A percentile compares a stretch with the other conserved stretches of the same genome.
phyloP scores from a whole-genome alignment of 352 stramenopile genomes.

The Phytophthora macrochlamydospora region DNA sequence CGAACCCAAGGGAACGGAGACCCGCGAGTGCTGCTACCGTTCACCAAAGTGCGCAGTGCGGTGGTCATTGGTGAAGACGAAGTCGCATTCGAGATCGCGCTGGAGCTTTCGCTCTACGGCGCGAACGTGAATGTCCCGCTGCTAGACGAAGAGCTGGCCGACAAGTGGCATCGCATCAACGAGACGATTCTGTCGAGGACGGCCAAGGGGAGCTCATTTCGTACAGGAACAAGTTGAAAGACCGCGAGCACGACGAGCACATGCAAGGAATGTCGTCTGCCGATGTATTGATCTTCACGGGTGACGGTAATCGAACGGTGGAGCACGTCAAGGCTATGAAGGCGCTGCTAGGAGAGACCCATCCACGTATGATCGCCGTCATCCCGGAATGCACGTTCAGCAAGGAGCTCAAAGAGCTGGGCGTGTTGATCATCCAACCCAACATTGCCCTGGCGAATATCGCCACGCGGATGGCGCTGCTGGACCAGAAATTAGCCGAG shows the following conservation, averaged over 20 bases:
- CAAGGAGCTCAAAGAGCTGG: conserved; percentile 47
- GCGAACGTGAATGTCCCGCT: conserved; percentile 65
- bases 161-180: conserved; percentile 68
- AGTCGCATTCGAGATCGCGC: conserved; percentile 62
- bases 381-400: conserved; percentile 43
- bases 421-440: conserved; percentile 67
- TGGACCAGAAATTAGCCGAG: conserved; percentile 47
- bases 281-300: conserved; percentile 71
- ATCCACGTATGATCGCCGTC: conserved; percentile 64
- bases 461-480: conserved; percentile 63
- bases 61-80: conserved; percentile 72
- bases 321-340: conserved; percentile 60
- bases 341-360: conserved; percentile 37
- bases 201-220: conserved; percentile 67
- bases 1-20: conserved; percentile 45
- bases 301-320: conserved; percentile 44
- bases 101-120: conserved; percentile 70
- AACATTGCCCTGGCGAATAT: conserved; percentile 72
- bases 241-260: conserved; percentile 29
- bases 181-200: conserved; percentile 51
- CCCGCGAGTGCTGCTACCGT: conserved; percentile 47
- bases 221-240: conserved; percentile 67
- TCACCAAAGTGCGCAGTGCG: conserved; percentile 53
- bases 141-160: conserved; percentile 57
- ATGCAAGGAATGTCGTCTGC: conserved; percentile 48